phyloP scores from a whole-genome alignment of 345 rosid genomes.

The Erysimum cheiranthoides region DNA sequence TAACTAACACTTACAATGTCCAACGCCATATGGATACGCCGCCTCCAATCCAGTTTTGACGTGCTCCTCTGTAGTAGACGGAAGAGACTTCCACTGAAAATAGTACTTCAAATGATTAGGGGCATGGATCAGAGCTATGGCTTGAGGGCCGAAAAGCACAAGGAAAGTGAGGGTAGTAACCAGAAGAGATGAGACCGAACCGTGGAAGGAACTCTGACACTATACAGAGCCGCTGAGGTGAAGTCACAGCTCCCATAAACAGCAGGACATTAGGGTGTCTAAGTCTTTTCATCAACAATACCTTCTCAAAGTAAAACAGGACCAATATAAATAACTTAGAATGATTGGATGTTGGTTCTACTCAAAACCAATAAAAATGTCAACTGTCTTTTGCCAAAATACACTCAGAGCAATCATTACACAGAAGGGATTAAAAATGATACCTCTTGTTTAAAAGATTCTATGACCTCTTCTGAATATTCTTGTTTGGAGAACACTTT shows the following conservation, averaged over 20 bases:
- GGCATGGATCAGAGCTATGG: constrained; percentile 16
- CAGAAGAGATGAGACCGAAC: constrained; percentile 50
- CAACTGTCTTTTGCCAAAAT: constrained; percentile 1
- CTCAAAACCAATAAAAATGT: constrained; percentile 23
- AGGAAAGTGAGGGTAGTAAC: constrained; percentile 30
- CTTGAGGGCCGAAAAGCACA: not conserved
- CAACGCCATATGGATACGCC: constrained; percentile 83
- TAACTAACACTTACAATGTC: constrained; percentile 73
- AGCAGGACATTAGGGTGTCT: constrained; percentile 94
- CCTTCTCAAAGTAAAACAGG: constrained; percentile 53
- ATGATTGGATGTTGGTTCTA: not conserved
- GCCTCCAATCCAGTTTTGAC: constrained; percentile 87
- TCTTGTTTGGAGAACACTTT: constrained; percentile 96
- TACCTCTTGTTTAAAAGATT: constrained; percentile 93
- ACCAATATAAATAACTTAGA: constrained; percentile 3
- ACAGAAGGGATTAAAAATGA: constrained; percentile 18
- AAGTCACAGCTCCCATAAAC: constrained; percentile 97
- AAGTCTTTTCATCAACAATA: constrained; percentile 91
- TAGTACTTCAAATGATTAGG: constrained; percentile 26
- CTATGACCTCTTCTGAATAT: constrained; percentile 83
- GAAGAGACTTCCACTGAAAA: constrained; percentile 91
- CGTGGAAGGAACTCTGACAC: constrained; percentile 99
- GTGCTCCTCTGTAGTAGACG: constrained; percentile 79
- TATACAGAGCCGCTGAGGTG: constrained; percentile 91
- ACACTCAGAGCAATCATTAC: constrained; percentile 5